Percentiles rank a stretch among this genome's conserved stretches.
Conservation (phyloP, 805 yeast species). For the Metschnikowia baotianmanensis region DNA sequence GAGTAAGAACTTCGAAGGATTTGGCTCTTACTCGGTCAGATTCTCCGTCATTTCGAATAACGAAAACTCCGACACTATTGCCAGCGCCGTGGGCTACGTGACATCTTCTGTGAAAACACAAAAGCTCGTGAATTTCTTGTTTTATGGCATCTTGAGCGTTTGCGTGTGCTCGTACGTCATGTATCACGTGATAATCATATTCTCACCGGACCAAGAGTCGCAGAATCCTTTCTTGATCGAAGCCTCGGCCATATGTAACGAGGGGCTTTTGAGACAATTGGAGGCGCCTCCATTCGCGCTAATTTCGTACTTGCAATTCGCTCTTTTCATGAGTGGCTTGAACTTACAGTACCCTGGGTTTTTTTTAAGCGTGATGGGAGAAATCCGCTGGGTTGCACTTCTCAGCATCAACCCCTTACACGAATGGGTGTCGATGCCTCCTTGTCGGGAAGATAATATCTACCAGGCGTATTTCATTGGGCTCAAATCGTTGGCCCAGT, state of each 20-base stretch:
- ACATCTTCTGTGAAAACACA: slow-evolving; percentile 42
- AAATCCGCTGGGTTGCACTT: slow-evolving; percentile 56
- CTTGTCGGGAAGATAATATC: slow-evolving; percentile 30
- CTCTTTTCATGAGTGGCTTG: slow-evolving; percentile 54
- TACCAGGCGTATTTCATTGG: slow-evolving; percentile 44
- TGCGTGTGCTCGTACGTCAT: slow-evolving; percentile 41
- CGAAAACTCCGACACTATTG: slow-evolving; percentile 34
- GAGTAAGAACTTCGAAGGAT: slow-evolving; percentile 34
- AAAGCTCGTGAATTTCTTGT: slow-evolving; percentile 33
- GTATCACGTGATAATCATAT: slow-evolving; percentile 40
- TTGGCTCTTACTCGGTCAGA: slow-evolving; percentile 46
- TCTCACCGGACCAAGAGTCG: slow-evolving; percentile 59
- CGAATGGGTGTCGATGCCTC: slow-evolving; percentile 6
- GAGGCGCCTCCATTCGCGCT: slow-evolving; percentile 53
- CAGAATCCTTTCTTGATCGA: slow-evolving; percentile 48
- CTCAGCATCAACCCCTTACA: slow-evolving; percentile 31
- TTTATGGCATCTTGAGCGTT: slow-evolving; percentile 37
- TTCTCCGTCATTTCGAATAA: slow-evolving; percentile 44
- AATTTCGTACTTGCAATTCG: slow-evolving; percentile 55
- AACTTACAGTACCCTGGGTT: slow-evolving; percentile 60
- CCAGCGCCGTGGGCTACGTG: slow-evolving; percentile 47
- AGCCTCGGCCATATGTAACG: slow-evolving; percentile 61
- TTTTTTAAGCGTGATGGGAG: slow-evolving; percentile 52
- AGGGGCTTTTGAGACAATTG: slow-evolving; percentile 50
- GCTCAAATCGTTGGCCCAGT: slow-evolving; percentile 36